Conservation (phyloP, 129 eudicot genomes). For the Deinandra increscens region DNA sequence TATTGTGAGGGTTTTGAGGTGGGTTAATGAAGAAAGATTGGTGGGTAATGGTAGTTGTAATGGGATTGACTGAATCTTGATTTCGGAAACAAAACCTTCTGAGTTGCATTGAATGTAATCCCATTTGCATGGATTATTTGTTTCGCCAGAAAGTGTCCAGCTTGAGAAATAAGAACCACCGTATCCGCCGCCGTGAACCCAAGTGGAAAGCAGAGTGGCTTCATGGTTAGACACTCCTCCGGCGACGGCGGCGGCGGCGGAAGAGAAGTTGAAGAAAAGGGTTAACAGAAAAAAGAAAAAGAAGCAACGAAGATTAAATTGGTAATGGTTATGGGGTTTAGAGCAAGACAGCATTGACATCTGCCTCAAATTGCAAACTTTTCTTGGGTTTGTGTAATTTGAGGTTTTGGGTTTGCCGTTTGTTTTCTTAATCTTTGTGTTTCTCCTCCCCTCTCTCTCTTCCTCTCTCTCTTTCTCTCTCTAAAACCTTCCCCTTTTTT, state of each 20-base stretch:
- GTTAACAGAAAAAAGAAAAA: slow-evolving; percentile 15
- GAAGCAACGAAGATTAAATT: slow-evolving; percentile 16
- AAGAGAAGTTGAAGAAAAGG: slow-evolving; percentile 20
- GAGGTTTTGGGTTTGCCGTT: slow-evolving; percentile 49
- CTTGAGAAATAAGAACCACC: slow-evolving; percentile 25
- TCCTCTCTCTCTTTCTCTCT: slow-evolving; percentile 19
- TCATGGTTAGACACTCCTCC: slow-evolving; percentile 34
- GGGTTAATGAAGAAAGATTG: slow-evolving; percentile 43
- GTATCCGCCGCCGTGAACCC: slow-evolving; percentile 33
- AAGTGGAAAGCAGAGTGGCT: slow-evolving; percentile 33
- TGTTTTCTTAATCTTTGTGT: slow-evolving; percentile 38
- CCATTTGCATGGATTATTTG: slow-evolving; percentile 63
- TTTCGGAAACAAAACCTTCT: slow-evolving; percentile 39
- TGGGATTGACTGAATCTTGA: slow-evolving; percentile 47
- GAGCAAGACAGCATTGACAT: slow-evolving; percentile 46
- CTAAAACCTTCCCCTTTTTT: slow-evolving; percentile 10
- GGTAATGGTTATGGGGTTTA: slow-evolving; percentile 38
- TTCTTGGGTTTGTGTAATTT: slow-evolving; percentile 64
- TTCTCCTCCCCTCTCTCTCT: slow-evolving; percentile 16
- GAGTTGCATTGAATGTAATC: slow-evolving; percentile 45
- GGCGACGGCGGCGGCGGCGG: slow-evolving; percentile 22
- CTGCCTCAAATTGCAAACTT: slow-evolving; percentile 81
- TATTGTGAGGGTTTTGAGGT: slow-evolving; percentile 40
- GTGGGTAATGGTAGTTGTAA: slow-evolving; percentile 48
- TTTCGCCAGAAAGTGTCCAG: slow-evolving; percentile 41